Conservation (phyloP, 768 basidiomycete genomes). For the Suillus brevipes region DNA sequence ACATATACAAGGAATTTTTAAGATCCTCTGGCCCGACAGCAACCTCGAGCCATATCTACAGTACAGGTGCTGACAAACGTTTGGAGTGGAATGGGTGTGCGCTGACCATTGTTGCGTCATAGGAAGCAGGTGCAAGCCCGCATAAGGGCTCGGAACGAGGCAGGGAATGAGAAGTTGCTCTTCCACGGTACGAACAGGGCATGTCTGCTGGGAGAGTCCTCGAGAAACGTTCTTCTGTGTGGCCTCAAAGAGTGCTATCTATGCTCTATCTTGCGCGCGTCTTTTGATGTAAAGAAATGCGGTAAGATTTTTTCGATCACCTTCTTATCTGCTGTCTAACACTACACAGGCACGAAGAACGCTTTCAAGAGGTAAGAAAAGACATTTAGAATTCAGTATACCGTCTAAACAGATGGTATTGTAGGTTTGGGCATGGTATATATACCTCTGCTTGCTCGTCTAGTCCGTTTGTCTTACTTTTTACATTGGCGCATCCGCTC, state of each 20-base stretch:
- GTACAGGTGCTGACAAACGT: conserved; percentile 44
- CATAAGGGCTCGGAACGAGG: conserved; percentile 27
- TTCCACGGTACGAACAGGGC: conserved; percentile 69
- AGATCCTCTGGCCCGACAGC: conserved; percentile 47
- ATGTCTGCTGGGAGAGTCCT: conserved; percentile 58
- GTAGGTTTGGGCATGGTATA: conserved; percentile 68
- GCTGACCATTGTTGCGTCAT: conserved; percentile 7
- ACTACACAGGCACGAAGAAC: conserved; percentile 47
- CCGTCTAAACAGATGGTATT: not conserved
- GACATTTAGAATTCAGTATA: not conserved
- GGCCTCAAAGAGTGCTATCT: conserved; percentile 49
- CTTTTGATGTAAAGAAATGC: conserved; percentile 60
- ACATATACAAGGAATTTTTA: conserved; percentile 49
- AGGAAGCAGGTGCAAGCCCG: conserved; percentile 29
- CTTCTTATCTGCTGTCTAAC: conserved; percentile 13
- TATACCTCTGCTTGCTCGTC: conserved; percentile 68
- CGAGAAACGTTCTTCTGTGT: conserved; percentile 48
- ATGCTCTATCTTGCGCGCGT: conserved; percentile 56
- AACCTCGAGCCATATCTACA: conserved; percentile 45
- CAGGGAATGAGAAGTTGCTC: conserved; percentile 55
- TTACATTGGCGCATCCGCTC: not conserved
- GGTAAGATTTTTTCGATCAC: conserved; percentile 38
- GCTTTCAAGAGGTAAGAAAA: conserved; percentile 48
- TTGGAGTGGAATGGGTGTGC: conserved; percentile 13
- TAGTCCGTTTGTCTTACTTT: conserved; percentile 40